Percentiles rank a stretch among this genome's conserved stretches.
phyloP scores from a whole-genome alignment of 805 yeast species.

The Candida vaughaniae region DNA sequence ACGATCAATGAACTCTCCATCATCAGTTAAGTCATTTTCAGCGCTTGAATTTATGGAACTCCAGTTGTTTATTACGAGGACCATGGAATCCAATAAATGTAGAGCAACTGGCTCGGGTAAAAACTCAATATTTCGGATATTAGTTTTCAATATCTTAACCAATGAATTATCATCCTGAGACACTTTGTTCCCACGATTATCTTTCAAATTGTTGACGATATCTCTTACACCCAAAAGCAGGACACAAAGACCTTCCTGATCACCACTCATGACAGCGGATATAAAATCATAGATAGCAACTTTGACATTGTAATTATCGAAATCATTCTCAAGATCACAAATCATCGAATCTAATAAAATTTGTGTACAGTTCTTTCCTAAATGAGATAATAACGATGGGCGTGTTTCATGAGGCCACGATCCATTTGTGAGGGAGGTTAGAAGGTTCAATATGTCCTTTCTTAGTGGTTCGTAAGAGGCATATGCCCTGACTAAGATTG shows the following conservation, averaged over 20 bases:
- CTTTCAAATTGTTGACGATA: slow-evolving; percentile 36
- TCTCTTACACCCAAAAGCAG: slow-evolving; percentile 62
- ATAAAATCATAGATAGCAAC: slow-evolving; percentile 62
- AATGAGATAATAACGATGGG: slow-evolving; percentile 79
- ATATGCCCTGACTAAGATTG: slow-evolving; percentile 58
- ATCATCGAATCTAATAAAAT: slow-evolving; percentile 60
- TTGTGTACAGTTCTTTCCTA: slow-evolving; percentile 65
- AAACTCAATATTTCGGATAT: slow-evolving; percentile 49
- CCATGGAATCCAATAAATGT: slow-evolving; percentile 68
- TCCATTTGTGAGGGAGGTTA: slow-evolving; percentile 57
- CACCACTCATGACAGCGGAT: slow-evolving; percentile 64
- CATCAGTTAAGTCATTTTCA: slow-evolving; percentile 38
- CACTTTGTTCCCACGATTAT: slow-evolving; percentile 13
- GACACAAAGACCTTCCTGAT: slow-evolving; percentile 76
- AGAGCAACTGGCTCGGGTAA: slow-evolving; percentile 65
- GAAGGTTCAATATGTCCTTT: slow-evolving; percentile 49
- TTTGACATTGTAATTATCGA: slow-evolving; percentile 53
- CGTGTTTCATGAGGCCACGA: slow-evolving; percentile 54
- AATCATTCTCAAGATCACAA: slow-evolving; percentile 55
- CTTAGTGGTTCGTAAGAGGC: slow-evolving; percentile 49
- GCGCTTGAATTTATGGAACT: slow-evolving; percentile 10
- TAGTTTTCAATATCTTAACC: slow-evolving; percentile 53
- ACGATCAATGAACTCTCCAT: slow-evolving; percentile 44
- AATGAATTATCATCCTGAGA: slow-evolving; percentile 36
- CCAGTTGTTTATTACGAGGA: slow-evolving; percentile 79